Conservation (phyloP, 495 filamentous ascomycete genomes). For the Stereocaulon alpinum region DNA sequence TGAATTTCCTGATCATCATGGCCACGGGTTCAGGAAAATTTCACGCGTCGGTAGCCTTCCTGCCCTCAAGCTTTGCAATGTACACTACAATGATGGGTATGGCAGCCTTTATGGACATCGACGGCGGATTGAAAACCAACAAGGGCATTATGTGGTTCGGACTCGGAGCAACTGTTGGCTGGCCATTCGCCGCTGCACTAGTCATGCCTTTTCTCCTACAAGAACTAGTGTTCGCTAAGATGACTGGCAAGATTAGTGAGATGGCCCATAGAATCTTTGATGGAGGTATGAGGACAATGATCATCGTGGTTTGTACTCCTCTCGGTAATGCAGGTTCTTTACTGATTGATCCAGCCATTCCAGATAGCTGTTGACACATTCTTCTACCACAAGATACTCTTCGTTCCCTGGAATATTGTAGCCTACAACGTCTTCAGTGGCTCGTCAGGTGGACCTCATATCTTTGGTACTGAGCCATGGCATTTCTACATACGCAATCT, state of each 20-base stretch:
- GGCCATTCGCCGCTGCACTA: conserved; percentile 86
- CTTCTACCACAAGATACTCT: conserved; percentile 67
- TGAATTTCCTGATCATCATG: conserved; percentile 69
- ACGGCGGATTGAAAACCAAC: conserved; percentile 61
- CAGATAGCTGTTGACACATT: conserved; percentile 62
- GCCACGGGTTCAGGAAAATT: conserved; percentile 83
- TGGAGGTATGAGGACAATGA: conserved; percentile 53
- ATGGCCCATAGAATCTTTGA: conserved; percentile 48
- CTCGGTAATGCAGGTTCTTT: neutral
- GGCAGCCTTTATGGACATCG: conserved; percentile 80
- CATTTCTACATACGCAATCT: conserved; percentile 92
- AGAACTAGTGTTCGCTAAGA: conserved; percentile 52
- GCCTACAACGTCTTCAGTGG: conserved; percentile 88
- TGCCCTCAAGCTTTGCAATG: conserved; percentile 96
- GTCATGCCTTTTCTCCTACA: conserved; percentile 73
- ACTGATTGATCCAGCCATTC: conserved; percentile 31
- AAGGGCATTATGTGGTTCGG: conserved; percentile 88
- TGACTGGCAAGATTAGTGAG: conserved; percentile 48
- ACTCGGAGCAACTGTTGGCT: conserved; percentile 78
- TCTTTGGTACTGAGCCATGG: conserved; percentile 97
- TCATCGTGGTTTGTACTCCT: conserved; percentile 53
- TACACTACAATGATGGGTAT: conserved; percentile 81
- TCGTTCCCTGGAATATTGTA: conserved; percentile 87
- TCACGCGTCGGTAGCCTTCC: conserved; percentile 73
- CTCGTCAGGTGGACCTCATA: conserved; percentile 68